phyloP scores from a whole-genome alignment of 2,329 filamentous ascomycete genomes.

The Sphaerulina musiva region DNA sequence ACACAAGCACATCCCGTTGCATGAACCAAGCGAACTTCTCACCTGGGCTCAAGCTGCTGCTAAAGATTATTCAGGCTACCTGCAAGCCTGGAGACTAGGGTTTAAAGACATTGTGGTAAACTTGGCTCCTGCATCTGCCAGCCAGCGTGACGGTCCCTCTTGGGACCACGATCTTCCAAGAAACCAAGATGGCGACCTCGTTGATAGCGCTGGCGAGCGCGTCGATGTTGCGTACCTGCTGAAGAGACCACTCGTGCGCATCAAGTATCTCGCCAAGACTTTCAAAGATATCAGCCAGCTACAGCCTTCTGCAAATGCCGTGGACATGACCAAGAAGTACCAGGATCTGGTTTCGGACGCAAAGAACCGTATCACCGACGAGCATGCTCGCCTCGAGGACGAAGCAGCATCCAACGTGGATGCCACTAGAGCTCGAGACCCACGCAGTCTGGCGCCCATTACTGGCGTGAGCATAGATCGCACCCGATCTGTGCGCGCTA shows the following conservation, averaged over 20 bases:
- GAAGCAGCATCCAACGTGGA: slow-evolving; percentile 82
- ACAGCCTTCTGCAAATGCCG: slow-evolving; percentile 50
- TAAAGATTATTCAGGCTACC: slow-evolving; percentile 75
- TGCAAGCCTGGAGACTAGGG: slow-evolving; percentile 82
- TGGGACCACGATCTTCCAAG: slow-evolving; percentile 51
- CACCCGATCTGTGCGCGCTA: slow-evolving; percentile 75
- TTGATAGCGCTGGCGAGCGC: slow-evolving; percentile 66
- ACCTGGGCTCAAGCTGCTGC: slow-evolving; percentile 75
- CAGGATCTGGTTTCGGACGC: slow-evolving; percentile 69
- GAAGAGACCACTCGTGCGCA: slow-evolving; percentile 76
- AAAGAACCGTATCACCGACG: slow-evolving; percentile 65
- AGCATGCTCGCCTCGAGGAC: slow-evolving; percentile 68
- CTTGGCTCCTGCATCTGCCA: slow-evolving; percentile 62
- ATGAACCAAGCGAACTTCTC: slow-evolving; percentile 64
- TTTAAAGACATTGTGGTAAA: slow-evolving; percentile 95
- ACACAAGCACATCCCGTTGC: slow-evolving; percentile 72
- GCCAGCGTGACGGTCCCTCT: slow-evolving; percentile 36
- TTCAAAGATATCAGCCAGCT: slow-evolving; percentile 62
- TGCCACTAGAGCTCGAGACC: slow-evolving; percentile 69
- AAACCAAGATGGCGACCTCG: slow-evolving; percentile 55
- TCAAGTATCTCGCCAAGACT: slow-evolving; percentile 81
- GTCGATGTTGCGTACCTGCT: slow-evolving; percentile 92
- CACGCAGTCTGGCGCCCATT: slow-evolving; percentile 66
- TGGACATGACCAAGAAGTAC: slow-evolving; percentile 56
- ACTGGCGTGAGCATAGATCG: slow-evolving; percentile 65